phyloP scores from a whole-genome alignment of 176 grass and related monocot species.

The Hordeum marinum region DNA sequence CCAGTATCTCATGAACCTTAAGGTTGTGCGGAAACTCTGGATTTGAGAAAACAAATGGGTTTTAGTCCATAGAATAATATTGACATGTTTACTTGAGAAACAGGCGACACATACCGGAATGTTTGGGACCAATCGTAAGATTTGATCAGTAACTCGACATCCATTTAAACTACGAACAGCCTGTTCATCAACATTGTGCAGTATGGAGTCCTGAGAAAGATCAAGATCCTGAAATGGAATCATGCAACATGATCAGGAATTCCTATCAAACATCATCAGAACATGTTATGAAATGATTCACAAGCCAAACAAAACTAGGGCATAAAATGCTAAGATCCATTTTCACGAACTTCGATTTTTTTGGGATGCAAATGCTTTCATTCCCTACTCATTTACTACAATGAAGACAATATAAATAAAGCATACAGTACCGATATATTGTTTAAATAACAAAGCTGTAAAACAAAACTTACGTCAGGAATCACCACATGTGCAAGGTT shows the following conservation, averaged over 20 bases:
- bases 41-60: conserved; percentile 32
- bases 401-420: neutral
- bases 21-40: conserved; percentile 81
- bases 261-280: neutral
- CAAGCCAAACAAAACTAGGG: neutral
- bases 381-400: conserved; percentile 6
- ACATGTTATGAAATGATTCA: neutral
- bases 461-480: conserved; percentile 70
- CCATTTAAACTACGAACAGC: conserved; percentile 92
- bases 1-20: conserved; percentile 93
- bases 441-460: neutral
- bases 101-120: conserved; percentile 43
- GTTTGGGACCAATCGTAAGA: conserved; percentile 79
- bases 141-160: conserved; percentile 90
- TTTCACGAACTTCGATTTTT: neutral
- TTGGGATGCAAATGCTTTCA: neutral
- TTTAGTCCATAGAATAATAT: neutral
- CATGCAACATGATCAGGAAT: conserved; percentile 12
- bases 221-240: conserved; percentile 64
- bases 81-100: conserved; percentile 12
- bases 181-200: conserved; percentile 86
- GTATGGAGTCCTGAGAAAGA: conserved; percentile 85
- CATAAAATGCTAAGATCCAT: conserved; percentile 10
- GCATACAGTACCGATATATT: conserved; percentile 7
- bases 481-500: conserved; percentile 73